Percentiles rank a stretch among this genome's conserved stretches.
Evolutionary conservation across 108 stramenopile species (phyloP).

Genomic region (Aureococcus anophagefferens): DNA sequence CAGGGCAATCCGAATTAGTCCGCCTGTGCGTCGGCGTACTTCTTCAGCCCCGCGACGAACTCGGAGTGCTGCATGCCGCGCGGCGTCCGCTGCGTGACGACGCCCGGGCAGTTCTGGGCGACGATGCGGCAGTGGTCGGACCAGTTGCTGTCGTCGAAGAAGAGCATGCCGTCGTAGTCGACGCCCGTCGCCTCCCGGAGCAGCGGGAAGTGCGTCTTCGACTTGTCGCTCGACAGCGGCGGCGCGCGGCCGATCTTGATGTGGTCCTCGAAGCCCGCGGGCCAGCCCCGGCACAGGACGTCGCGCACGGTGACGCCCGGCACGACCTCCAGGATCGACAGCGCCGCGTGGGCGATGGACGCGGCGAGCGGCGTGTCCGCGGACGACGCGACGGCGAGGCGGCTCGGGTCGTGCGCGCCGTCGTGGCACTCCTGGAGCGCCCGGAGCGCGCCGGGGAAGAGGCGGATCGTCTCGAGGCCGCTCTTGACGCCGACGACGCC

Average conservation of each 20-base stretch:
- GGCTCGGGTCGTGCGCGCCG: conserved; percentile 55
- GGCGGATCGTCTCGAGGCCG: conserved; percentile 51
- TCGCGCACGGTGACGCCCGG: conserved; percentile 72
- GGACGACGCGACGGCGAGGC: conserved; percentile 60
- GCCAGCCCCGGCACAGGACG: conserved; percentile 62
- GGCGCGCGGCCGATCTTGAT: conserved; percentile 78
- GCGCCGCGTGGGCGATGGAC: conserved; percentile 56
- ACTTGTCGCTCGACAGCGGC: conserved; percentile 62
- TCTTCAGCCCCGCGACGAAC: neutral
- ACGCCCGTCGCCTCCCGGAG: conserved; percentile 65
- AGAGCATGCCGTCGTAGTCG: conserved; percentile 76
- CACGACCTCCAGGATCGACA: conserved; percentile 63
- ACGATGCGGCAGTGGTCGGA: conserved; percentile 78
- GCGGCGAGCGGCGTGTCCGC: conserved; percentile 73
- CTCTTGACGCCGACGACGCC: conserved; percentile 64
- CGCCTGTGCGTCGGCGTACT: neutral
- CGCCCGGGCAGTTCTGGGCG: conserved; percentile 24
- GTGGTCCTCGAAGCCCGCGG: conserved; percentile 42
- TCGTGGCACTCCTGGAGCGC: conserved; percentile 62
- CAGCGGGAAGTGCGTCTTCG: conserved; percentile 71
- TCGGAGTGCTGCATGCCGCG: neutral
- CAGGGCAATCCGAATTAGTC: too few species aligned
- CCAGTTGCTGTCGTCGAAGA: conserved; percentile 90
- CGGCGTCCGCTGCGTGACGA: conserved; percentile 16
- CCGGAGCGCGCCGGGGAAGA: conserved; percentile 56